Evolutionary conservation across 2,329 filamentous ascomycete species (phyloP).

Genomic region (Madurella mycetomatis): DNA sequence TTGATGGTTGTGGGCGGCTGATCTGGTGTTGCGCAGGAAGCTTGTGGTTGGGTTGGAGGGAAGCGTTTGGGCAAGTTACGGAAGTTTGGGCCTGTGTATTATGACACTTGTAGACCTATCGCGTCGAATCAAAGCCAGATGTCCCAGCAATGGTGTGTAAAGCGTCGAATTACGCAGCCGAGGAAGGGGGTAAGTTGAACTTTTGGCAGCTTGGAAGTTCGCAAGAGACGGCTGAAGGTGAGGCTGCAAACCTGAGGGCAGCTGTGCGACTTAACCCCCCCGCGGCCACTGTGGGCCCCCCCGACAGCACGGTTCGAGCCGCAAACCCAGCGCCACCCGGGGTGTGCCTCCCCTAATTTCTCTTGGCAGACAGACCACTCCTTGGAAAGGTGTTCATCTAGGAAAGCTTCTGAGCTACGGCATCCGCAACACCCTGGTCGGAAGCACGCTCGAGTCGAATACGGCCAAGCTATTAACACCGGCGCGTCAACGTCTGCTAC

Average conservation of each 20-base stretch:
- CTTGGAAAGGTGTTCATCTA: background rate
- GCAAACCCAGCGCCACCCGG: background rate
- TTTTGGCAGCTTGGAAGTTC: no score
- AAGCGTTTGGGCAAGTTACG: background rate
- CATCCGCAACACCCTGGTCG: background rate
- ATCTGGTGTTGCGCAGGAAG: background rate
- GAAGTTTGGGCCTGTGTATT: no score
- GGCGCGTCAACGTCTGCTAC: background rate
- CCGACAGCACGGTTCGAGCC: background rate
- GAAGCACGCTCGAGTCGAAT: background rate
- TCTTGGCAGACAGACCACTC: background rate
- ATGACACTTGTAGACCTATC: no score
- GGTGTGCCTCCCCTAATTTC: background rate
- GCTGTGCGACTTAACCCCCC: background rate
- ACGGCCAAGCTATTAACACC: background rate
- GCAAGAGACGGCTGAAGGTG: background rate
- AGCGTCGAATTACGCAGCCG: no score
- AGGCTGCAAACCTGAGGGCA: background rate
- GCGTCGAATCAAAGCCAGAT: no score
- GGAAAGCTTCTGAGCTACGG: background rate
- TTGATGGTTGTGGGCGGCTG: constrained; percentile 28
- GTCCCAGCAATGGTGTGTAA: no score
- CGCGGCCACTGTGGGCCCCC: background rate
- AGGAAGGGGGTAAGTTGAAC: no score
- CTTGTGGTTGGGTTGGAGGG: background rate